These are phyloP conservation scores for Rhodamnia argentea DNA, from an alignment of 345 rosid genomes.

Conservation along the genomic window DNA sequence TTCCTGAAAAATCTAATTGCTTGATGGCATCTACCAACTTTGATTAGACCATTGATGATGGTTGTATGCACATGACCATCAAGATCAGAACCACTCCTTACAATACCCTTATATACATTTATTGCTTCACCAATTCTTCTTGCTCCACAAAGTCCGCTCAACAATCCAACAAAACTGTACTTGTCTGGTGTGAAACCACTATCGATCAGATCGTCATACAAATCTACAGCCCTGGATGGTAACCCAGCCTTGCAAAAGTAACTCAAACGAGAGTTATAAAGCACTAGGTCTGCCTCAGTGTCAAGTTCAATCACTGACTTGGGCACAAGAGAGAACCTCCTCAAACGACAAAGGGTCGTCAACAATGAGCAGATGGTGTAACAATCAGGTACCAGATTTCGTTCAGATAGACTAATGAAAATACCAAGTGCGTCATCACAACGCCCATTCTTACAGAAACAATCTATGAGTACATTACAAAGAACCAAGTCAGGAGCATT, in stretches of 20 bases:
- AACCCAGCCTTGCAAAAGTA: conserved; percentile 42
- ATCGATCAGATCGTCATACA: conserved; percentile 32
- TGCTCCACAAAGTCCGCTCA: conserved; percentile 39
- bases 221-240: conserved; percentile 25
- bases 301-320: conserved; percentile 18
- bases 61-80: conserved; percentile 63
- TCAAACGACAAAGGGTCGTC: conserved; percentile 30
- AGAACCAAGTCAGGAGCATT: conserved; percentile 48
- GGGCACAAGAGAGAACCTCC: conserved; percentile 20
- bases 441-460: conserved; percentile 39
- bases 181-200: conserved; percentile 44
- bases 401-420: conserved; percentile 23
- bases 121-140: conserved; percentile 27
- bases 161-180: conserved; percentile 44
- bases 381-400: conserved; percentile 47
- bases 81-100: conserved; percentile 11
- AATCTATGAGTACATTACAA: conserved; percentile 50
- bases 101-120: conserved; percentile 33
- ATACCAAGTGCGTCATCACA: conserved; percentile 44
- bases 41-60: conserved; percentile 37
- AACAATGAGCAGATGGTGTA: conserved; percentile 52
- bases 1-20: conserved; percentile 40
- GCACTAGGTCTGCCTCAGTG: conserved; percentile 28
- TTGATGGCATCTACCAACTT: conserved; percentile 24
- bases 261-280: conserved; percentile 43